These are phyloP conservation scores for Ambrosia artemisiifolia DNA, from an alignment of 129 eudicot genomes.

Conservation along the genomic window DNA sequence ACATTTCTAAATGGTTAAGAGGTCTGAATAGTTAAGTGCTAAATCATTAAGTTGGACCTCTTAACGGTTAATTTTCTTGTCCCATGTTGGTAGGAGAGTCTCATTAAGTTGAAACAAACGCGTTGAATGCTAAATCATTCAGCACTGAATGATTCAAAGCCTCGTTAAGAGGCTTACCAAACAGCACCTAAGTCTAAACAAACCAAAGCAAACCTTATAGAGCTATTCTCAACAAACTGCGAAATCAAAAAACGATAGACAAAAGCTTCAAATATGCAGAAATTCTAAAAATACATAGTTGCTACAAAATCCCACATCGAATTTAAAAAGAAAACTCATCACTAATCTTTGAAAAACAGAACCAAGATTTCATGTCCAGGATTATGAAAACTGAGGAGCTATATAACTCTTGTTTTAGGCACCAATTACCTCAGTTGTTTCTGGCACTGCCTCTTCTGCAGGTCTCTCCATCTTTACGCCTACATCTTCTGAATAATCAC, in stretches of 20 bases:
- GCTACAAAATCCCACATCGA: conserved; percentile 17
- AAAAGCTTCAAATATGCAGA: conserved; percentile 1
- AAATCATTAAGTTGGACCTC: too few species aligned
- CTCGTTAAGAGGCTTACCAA: too few species aligned
- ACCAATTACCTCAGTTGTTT: conserved; percentile 65
- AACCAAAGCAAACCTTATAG: background rate
- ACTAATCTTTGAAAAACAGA: conserved; percentile 12
- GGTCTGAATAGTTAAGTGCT: too few species aligned
- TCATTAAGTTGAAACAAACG: too few species aligned
- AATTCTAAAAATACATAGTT: conserved; percentile 1
- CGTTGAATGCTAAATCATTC: too few species aligned
- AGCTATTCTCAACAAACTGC: background rate
- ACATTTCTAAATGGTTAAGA: too few species aligned
- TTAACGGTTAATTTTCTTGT: too few species aligned
- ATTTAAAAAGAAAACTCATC: conserved; percentile 5
- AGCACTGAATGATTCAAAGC: too few species aligned
- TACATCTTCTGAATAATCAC: conserved; percentile 69
- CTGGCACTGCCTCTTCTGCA: conserved; percentile 59
- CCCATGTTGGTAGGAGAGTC: too few species aligned
- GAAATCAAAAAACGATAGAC: background rate
- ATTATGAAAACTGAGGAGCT: background rate
- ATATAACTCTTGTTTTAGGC: conserved; percentile 36
- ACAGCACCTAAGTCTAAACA: too few species aligned
- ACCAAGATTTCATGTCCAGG: conserved; percentile 15
- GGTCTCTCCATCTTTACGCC: conserved; percentile 70